These are phyloP conservation scores for Corymbia citriodora DNA, from an alignment of 441 rosid species.

Conservation along the genomic window DNA sequence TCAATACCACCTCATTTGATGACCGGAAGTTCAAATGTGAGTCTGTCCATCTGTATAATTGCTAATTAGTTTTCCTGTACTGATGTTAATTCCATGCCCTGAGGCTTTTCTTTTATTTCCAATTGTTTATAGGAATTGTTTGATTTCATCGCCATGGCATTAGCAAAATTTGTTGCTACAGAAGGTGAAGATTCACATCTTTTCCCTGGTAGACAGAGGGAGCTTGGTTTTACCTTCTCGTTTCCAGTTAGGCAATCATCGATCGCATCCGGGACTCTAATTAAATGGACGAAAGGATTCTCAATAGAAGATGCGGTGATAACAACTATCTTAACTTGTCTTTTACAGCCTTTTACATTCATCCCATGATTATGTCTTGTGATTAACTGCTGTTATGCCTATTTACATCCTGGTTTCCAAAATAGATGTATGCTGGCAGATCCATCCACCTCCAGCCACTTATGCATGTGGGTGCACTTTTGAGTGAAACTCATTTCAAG, in stretches of 20 bases:
- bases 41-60: slow-evolving; percentile 3
- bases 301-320: slow-evolving; percentile 23
- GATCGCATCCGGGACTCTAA: slow-evolving; percentile 18
- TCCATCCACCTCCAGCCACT: not conserved
- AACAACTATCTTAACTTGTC: not conserved
- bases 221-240: slow-evolving; percentile 44
- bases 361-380: not conserved
- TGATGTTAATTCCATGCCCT: not conserved
- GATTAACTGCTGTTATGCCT: not conserved
- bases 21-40: slow-evolving; percentile 63
- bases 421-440: not conserved
- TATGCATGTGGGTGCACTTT: not conserved
- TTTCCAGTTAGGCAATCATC: slow-evolving; percentile 24
- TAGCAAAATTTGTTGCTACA: slow-evolving; percentile 23
- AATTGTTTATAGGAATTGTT: slow-evolving; percentile 28
- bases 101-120: not conserved
- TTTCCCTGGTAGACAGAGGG: slow-evolving; percentile 9
- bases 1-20: slow-evolving; percentile 83
- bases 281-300: slow-evolving; percentile 34
- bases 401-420: not conserved
- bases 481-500: not conserved
- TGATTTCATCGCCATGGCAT: slow-evolving; percentile 30
- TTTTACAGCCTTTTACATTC: not conserved
- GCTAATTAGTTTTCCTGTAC: not conserved
- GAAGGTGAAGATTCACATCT: slow-evolving; percentile 19